Conservation (phyloP, 2,329 filamentous ascomycete species). For the Ceratocystis ficicola region DNA sequence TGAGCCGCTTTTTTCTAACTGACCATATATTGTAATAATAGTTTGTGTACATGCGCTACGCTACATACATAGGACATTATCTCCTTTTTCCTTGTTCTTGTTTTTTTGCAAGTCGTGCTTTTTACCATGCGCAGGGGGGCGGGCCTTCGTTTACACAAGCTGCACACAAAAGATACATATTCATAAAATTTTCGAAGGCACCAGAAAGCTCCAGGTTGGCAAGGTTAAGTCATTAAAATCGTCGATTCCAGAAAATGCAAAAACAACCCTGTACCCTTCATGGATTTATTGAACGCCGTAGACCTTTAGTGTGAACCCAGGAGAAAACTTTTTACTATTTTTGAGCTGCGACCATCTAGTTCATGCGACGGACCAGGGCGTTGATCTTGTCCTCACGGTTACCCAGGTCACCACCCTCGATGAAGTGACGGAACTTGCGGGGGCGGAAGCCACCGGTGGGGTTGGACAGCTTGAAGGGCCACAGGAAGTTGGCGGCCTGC, state of each 20-base stretch:
- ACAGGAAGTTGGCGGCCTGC: slow-evolving; percentile 98
- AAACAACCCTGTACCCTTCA: slow-evolving; percentile 21
- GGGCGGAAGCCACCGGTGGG: slow-evolving; percentile 91
- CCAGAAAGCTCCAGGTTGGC: not conserved
- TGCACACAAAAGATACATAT: not conserved
- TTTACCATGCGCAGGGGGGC: not conserved
- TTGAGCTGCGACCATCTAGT: slow-evolving; percentile 46
- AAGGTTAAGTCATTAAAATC: slow-evolving; percentile 16
- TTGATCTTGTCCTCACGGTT: slow-evolving; percentile 99
- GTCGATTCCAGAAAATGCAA: slow-evolving; percentile 22
- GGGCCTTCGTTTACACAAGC: not conserved
- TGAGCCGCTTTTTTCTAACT: slow-evolving; percentile 28
- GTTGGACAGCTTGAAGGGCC: slow-evolving; percentile 99
- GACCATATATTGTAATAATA: not conserved
- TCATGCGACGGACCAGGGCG: slow-evolving; percentile 92
- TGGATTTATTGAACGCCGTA: slow-evolving; percentile 25
- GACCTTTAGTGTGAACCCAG: slow-evolving; percentile 19
- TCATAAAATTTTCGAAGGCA: not conserved
- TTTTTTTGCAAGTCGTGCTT: not conserved
- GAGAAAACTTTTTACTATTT: slow-evolving; percentile 25
- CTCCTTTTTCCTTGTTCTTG: not conserved
- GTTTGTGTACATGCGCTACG: not conserved
- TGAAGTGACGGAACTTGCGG: slow-evolving; percentile 98
- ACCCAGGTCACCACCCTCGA: slow-evolving; percentile 95
- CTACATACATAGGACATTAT: not conserved